Evolutionary conservation across 2,329 filamentous ascomycete genomes (phyloP).

Genomic region (Neonectria faginata): DNA sequence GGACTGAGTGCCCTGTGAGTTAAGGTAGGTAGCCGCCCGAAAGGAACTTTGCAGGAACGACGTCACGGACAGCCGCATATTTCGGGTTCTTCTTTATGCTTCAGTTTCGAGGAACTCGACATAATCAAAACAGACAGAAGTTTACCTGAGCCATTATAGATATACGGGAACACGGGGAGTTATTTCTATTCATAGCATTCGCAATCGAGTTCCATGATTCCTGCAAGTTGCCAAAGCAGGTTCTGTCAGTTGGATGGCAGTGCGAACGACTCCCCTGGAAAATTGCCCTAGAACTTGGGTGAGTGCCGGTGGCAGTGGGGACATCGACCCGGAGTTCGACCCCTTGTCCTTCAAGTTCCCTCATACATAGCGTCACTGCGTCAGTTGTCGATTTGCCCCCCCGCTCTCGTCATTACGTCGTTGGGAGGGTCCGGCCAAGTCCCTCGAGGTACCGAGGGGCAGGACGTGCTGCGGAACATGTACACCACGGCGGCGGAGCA

Average conservation of each 20-base stretch:
- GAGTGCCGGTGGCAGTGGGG: constrained; percentile 9
- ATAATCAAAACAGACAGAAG: not conserved
- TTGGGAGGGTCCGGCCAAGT: constrained; percentile 26
- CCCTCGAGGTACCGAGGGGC: constrained; percentile 18
- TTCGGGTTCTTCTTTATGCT: not conserved
- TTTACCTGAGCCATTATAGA: not conserved
- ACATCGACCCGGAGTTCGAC: constrained; percentile 3
- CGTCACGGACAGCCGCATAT: not conserved
- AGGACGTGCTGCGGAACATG: constrained; percentile 6
- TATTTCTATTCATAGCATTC: not conserved
- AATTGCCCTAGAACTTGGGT: constrained; percentile 10
- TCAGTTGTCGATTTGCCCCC: constrained; percentile 27
- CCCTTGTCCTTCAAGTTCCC: constrained; percentile 29
- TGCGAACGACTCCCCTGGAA: not conserved
- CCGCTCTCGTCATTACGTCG: constrained; percentile 44
- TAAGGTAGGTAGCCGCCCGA: not conserved
- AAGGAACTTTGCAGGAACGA: not conserved
- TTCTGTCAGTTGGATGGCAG: not conserved
- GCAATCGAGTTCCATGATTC: not conserved
- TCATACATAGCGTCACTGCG: constrained; percentile 40
- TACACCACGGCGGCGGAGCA: not conserved
- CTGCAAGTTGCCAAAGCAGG: constrained; percentile 3
- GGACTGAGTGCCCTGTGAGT: not conserved
- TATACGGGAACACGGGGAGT: not conserved
- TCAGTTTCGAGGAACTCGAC: not conserved